Evolutionary conservation across 2,329 filamentous ascomycete genomes (phyloP).

Genomic region (Diaporthe nobilis): DNA sequence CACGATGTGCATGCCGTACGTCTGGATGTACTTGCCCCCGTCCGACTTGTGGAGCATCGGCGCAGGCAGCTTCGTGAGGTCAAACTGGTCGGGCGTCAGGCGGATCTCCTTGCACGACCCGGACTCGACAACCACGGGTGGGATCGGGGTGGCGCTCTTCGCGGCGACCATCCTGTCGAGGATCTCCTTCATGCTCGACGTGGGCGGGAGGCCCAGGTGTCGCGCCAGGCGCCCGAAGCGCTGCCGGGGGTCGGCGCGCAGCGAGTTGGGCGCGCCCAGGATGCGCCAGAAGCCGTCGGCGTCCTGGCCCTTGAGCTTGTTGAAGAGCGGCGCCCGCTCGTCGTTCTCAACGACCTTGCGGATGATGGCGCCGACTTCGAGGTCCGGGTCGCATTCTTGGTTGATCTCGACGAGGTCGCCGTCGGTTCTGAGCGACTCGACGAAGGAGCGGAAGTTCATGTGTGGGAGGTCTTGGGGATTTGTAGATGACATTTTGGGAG

Average conservation of each 20-base stretch:
- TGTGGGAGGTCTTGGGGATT: constrained; percentile 34
- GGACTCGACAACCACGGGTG: constrained; percentile 50
- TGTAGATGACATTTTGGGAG: constrained; percentile 4
- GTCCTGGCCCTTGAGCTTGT: constrained; percentile 62
- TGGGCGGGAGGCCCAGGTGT: constrained; percentile 57
- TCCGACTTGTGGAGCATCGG: constrained; percentile 60
- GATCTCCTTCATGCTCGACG: constrained; percentile 55
- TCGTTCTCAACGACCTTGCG: constrained; percentile 60
- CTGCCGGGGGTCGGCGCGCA: constrained; percentile 51
- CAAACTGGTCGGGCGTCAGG: constrained; percentile 55
- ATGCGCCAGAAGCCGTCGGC: constrained; percentile 63
- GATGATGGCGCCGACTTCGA: constrained; percentile 63
- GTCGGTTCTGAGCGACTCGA: constrained; percentile 58
- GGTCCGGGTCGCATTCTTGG: constrained; percentile 57
- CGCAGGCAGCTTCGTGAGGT: constrained; percentile 57
- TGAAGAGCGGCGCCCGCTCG: constrained; percentile 65
- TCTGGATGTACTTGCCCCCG: constrained; percentile 65
- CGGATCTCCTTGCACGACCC: constrained; percentile 60
- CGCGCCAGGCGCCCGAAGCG: constrained; percentile 59
- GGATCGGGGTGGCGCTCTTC: constrained; percentile 50
- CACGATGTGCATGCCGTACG: constrained; percentile 63
- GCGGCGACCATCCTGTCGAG: constrained; percentile 58
- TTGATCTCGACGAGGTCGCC: constrained; percentile 61
- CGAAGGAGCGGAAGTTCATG: constrained; percentile 58
- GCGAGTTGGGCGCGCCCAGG: constrained; percentile 58